Base-by-base conservation (phyloP, 345 rosid genomes). In the Rhodamnia rubescens region DNA sequence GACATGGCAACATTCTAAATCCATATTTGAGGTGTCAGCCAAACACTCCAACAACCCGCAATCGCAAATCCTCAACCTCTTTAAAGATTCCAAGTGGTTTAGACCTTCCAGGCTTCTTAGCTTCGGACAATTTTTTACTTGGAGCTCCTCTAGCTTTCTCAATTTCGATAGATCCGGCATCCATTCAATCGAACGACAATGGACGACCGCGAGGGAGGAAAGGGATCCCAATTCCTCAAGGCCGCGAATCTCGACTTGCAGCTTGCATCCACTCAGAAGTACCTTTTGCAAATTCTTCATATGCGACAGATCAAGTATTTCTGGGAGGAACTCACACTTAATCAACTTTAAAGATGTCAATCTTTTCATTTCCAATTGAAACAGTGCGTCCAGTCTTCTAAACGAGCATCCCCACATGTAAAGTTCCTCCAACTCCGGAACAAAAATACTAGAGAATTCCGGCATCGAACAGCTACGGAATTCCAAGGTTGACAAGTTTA, bases 331-430 rank as follows among this genome's bases (percentile, higher is more conserved):
- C 26, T 55, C 26, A 55, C 58, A 55, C 11, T 0, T 0, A 3
- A 0, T 0, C 58, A 55, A 3, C 0, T 2, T 0, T 9, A 8
- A 55, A 8, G 2, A 8, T 8, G 2, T 55, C n/a, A 22, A 22
- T 22, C n/a, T 22, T 22, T 55, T 4, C 59, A 55, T 55, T 55
- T 55, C 12, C n/a, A 55, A 22, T 3, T 55, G n/a, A 55, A 55
- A 55, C 2, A 55, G 2, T 55, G n/a, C 12, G 5, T 55, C 26
- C n/a, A 55, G 58, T 36, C 40, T 36, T 36, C 40, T 36, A 36
- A 36, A 36, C 40, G 40, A 36, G 40, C 40, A 36, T 36, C 3
- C 3, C 40, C 40, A 2, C 40, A 36, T 36, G 40, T 36, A 36
- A 36, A 36, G 40, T 36, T 36, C 3, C 40, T 36, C 40, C 40